These are phyloP conservation scores for Aspergillus caelatus DNA, from an alignment of 2,329 filamentous ascomycete species.

Conservation along the genomic window DNA sequence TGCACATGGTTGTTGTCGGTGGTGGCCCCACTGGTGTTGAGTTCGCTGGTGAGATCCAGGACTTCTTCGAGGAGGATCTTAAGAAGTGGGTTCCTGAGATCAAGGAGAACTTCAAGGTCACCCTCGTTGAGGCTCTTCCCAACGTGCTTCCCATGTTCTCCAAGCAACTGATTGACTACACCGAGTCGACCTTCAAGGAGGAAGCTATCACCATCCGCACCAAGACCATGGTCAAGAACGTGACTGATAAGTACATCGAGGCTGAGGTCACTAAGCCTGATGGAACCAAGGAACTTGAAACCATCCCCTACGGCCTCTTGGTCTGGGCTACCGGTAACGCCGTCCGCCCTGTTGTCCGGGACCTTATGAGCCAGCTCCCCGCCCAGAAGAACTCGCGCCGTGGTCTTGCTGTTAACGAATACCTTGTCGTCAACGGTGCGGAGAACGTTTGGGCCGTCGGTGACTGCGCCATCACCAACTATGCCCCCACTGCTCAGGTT, in stretches of 20 bases:
- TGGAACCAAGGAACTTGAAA: slow-evolving; percentile 78
- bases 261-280: slow-evolving; percentile 81
- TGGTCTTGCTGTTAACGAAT: slow-evolving; percentile 96
- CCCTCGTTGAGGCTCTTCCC: slow-evolving; percentile 93
- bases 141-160: slow-evolving; percentile 96
- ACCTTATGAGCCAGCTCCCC: slow-evolving; percentile 88
- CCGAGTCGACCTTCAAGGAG: slow-evolving; percentile 97
- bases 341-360: slow-evolving; percentile 82
- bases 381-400: slow-evolving; percentile 94
- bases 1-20: slow-evolving; percentile 96
- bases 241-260: slow-evolving; percentile 90
- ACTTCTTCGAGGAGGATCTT: slow-evolving; percentile 98
- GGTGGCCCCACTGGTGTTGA: slow-evolving; percentile 97
- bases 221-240: slow-evolving; percentile 98
- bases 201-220: slow-evolving; percentile 97
- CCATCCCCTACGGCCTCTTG: slow-evolving; percentile 89
- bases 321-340: slow-evolving; percentile 99
- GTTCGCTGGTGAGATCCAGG: slow-evolving; percentile 96
- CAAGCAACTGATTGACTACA: slow-evolving; percentile 99
- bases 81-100: slow-evolving; percentile 98
- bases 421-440: slow-evolving; percentile 94
- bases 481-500: slow-evolving; percentile 96
- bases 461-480: slow-evolving; percentile 96
- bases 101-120: slow-evolving; percentile 92
- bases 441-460: slow-evolving; percentile 98